phyloP scores from a whole-genome alignment of 805 yeast genomes.

The Vanderwaltozyma polyspora region DNA sequence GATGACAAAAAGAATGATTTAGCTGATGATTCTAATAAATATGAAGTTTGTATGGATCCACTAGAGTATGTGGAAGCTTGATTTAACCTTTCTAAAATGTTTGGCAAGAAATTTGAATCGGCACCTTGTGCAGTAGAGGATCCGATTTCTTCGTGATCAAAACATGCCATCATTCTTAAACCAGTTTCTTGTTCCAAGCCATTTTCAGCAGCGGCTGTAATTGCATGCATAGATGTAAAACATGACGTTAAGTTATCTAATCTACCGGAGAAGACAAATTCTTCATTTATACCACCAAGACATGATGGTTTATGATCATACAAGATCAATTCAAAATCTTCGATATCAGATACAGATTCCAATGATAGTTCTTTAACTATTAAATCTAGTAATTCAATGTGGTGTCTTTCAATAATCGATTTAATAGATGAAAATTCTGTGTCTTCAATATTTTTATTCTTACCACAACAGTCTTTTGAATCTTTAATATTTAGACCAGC shows the following conservation, averaged over 20 bases:
- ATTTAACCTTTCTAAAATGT: constrained; percentile 55
- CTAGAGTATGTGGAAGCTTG: constrained; percentile 21
- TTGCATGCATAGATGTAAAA: constrained; percentile 63
- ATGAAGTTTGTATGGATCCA: too few relatives aligned
- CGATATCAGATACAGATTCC: constrained; percentile 41
- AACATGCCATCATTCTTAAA: constrained; percentile 65
- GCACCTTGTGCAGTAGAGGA: constrained; percentile 95
- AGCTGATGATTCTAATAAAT: constrained; percentile 46
- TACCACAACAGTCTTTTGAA: constrained; percentile 34
- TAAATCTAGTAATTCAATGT: constrained; percentile 52
- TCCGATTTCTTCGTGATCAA: constrained; percentile 96
- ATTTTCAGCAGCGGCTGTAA: constrained; percentile 41
- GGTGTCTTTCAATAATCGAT: constrained; percentile 63
- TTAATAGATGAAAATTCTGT: constrained; percentile 38
- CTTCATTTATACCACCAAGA: constrained; percentile 82
- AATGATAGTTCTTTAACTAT: constrained; percentile 58
- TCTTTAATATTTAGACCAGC: constrained; percentile 44
- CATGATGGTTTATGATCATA: constrained; percentile 77
- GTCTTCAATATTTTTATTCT: constrained; percentile 14
- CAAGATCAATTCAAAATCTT: constrained; percentile 80
- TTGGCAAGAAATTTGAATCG: constrained; percentile 79
- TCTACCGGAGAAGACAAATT: constrained; percentile 84
- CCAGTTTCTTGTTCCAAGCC: constrained; percentile 39
- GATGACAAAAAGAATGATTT: constrained; percentile 83
- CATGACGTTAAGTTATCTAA: constrained; percentile 86